phyloP scores from a whole-genome alignment of 2,329 filamentous ascomycete genomes.

The Beauveria sp. region DNA sequence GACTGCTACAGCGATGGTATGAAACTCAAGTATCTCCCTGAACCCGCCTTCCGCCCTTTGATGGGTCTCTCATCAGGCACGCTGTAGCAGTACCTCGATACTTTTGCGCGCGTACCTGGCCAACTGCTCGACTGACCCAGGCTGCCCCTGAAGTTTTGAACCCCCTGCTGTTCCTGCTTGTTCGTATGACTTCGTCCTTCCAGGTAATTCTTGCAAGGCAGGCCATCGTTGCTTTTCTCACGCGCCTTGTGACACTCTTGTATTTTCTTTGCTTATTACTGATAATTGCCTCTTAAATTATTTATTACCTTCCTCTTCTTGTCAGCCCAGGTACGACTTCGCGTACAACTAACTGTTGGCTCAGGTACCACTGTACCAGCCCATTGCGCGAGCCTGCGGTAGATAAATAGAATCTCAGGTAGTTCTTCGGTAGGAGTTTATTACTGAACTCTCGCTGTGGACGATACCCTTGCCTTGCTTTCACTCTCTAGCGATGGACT shows the following conservation, averaged over 20 bases:
- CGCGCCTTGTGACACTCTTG: neutral
- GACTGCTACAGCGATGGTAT: neutral
- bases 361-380: slow-evolving; percentile 2
- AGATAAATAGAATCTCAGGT: neutral
- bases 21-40: slow-evolving; percentile 6
- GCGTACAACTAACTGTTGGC: neutral
- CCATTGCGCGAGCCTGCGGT: neutral
- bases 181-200: too few species aligned
- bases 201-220: neutral
- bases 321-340: neutral
- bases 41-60: neutral
- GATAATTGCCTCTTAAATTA: neutral
- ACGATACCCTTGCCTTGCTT: neutral
- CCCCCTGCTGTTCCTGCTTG: too few species aligned
- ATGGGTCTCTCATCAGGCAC: slow-evolving; percentile 3
- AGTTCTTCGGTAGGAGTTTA: neutral
- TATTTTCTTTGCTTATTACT: neutral
- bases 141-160: neutral
- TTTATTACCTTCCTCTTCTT: neutral
- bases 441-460: neutral
- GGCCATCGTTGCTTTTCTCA: slow-evolving; percentile 1
- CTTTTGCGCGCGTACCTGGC: neutral
- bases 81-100: neutral
- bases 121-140: too few species aligned
- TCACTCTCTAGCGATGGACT: too few species aligned